Evolutionary conservation across 2,329 filamentous ascomycete species (phyloP), one percentile per base, ranked within the genome.

Genomic region (Penicillium sp.): DNA sequence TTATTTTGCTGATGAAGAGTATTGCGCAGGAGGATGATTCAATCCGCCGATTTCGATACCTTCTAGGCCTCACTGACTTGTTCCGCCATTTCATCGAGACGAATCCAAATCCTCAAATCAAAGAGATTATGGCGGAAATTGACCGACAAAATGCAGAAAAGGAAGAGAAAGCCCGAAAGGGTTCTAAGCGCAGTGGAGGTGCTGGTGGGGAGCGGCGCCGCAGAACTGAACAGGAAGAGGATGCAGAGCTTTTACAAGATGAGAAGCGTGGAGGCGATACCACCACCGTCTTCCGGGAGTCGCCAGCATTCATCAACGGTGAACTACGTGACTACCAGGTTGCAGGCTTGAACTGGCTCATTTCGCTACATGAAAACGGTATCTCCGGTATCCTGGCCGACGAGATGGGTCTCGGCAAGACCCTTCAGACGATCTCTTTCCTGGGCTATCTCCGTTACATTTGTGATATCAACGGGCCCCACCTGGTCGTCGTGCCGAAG

Each of bases 11-110:
- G 27, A 69, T 41, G 23, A 16, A n/a, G 36, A 7, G 4, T 42
- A 8, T 47, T 5, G 10, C 57, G 36, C 51, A 93, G 90, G 93
- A 97, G 78, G 90, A 97, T 79, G 93, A 97, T 69, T 95, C 91
- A 0, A 90, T 97, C 68, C 86, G 93, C 64, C 84, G 94, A 70
- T 99, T 99, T 72, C 87, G 91, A 60, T 99, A 99, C 72, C 83
- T 99, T 1, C 83, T 99, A 13, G 95, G 95, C 26, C 80, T 99
- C 48, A 99, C 94, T 14, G 94, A 99, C 68, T 81, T 99, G 18
- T 99, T 99, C 79, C 91, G 95, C 61, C 94, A 99, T 76, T 99
- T 99, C 74, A 99, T 99, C 76, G 92, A 97, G 70, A 91, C 91
- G 8, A 99, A 97, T 69, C 93, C 92, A 5, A 92, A 99, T 69